These are phyloP conservation scores for Fraxinus pennsylvanica DNA, from an alignment of 257 asterid species.

Conservation along the genomic window DNA sequence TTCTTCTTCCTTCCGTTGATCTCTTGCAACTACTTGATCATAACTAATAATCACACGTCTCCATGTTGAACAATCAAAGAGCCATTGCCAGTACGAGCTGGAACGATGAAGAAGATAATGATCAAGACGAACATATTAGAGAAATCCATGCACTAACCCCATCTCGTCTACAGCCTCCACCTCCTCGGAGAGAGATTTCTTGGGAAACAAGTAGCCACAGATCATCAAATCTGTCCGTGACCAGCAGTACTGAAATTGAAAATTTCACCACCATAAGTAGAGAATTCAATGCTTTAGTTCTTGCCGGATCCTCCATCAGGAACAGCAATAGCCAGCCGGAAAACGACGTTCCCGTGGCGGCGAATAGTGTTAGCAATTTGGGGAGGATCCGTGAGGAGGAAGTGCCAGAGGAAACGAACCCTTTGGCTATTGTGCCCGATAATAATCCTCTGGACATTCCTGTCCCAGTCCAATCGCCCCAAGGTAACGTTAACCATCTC, in stretches of 20 bases:
- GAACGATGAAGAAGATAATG: not conserved
- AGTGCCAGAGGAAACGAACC: slow-evolving; percentile 50
- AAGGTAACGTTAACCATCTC: not conserved
- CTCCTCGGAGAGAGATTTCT: slow-evolving; percentile 26
- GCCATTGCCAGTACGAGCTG: slow-evolving; percentile 20
- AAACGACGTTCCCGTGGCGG: slow-evolving; percentile 27
- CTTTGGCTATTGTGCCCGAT: slow-evolving; percentile 73
- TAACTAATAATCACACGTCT: not conserved
- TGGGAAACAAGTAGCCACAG: slow-evolving; percentile 46
- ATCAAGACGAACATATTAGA: slow-evolving; percentile 18
- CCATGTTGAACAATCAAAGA: slow-evolving; percentile 50
- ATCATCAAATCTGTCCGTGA: slow-evolving; percentile 18
- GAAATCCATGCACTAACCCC: slow-evolving; percentile 30
- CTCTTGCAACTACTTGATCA: not conserved
- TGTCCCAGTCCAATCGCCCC: slow-evolving; percentile 35
- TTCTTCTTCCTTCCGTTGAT: not conserved
- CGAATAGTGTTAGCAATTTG: slow-evolving; percentile 28
- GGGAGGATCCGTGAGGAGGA: slow-evolving; percentile 68
- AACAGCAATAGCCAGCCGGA: slow-evolving; percentile 20
- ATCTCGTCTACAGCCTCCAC: slow-evolving; percentile 26
- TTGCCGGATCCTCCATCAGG: slow-evolving; percentile 32
- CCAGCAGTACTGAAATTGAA: slow-evolving; percentile 14
- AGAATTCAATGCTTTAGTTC: slow-evolving; percentile 30
- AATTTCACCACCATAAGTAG: slow-evolving; percentile 22
- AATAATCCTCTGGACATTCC: slow-evolving; percentile 27